phyloP scores from a whole-genome alignment of 345 rosid species.

The Bruguiera gymnorhiza region DNA sequence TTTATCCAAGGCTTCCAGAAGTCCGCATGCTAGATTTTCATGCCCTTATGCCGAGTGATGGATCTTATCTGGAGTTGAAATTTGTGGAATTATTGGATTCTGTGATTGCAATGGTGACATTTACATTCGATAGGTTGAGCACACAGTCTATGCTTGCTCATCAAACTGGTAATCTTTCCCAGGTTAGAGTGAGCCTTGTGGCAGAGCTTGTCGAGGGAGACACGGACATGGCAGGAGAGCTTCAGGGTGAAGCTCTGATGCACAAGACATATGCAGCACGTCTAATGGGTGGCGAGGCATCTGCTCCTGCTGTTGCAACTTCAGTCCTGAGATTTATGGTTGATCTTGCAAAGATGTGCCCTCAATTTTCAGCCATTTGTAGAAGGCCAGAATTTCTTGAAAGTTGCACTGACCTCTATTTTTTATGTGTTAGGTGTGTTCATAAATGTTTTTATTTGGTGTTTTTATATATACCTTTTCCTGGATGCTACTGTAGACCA shows the following conservation, averaged over 20 bases:
- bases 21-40: slow-evolving; percentile 99
- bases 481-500: slow-evolving; percentile 1
- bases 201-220: slow-evolving; percentile 93
- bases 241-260: slow-evolving; percentile 99
- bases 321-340: slow-evolving; percentile 98
- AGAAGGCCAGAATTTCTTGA: slow-evolving; percentile 87
- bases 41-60: slow-evolving; percentile 91
- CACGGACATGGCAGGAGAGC: slow-evolving; percentile 90
- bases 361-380: slow-evolving; percentile 89
- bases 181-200: slow-evolving; percentile 77
- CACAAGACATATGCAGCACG: slow-evolving; percentile 99
- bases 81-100: slow-evolving; percentile 96
- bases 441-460: slow-evolving; percentile 10
- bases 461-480: background rate
- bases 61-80: slow-evolving; percentile 69
- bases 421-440: slow-evolving; percentile 91
- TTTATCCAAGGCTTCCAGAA: slow-evolving; percentile 95
- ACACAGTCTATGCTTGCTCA: slow-evolving; percentile 86
- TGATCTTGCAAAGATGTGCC: slow-evolving; percentile 98
- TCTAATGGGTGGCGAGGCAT: slow-evolving; percentile 97
- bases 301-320: slow-evolving; percentile 98
- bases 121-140: slow-evolving; percentile 86
- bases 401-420: slow-evolving; percentile 87
- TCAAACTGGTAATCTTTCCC: slow-evolving; percentile 88
- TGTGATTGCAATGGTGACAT: slow-evolving; percentile 85